Evolutionary conservation across 176 grass and related monocot species (phyloP).

Genomic region (Saccharum officinarum): DNA sequence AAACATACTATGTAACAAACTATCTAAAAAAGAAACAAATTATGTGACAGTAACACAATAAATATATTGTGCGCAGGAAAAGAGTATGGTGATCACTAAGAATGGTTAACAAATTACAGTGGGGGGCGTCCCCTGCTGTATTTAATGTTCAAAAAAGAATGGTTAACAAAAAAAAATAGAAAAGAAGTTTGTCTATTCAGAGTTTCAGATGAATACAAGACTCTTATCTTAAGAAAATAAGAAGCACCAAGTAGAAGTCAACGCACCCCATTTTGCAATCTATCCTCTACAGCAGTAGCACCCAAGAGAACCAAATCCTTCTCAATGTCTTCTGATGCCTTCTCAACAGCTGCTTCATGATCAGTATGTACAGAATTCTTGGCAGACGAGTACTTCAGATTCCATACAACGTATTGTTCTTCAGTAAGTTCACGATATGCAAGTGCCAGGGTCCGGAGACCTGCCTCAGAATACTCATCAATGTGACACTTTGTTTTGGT

Average conservation of each 20-base stretch:
- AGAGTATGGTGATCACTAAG: neutral
- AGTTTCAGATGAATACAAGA: constrained; percentile 27
- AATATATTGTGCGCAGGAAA: neutral
- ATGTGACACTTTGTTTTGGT: constrained; percentile 70
- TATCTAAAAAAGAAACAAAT: neutral
- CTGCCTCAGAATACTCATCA: constrained; percentile 78
- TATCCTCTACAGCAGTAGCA: constrained; percentile 96
- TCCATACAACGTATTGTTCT: constrained; percentile 67
- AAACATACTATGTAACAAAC: neutral
- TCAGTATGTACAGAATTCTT: constrained; percentile 74
- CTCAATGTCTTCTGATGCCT: constrained; percentile 71
- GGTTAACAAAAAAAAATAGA: neutral
- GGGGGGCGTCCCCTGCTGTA: neutral
- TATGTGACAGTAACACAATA: constrained; percentile 9
- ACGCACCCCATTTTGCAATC: constrained; percentile 81
- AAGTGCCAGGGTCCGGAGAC: constrained; percentile 83
- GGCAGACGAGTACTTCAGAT: constrained; percentile 60
- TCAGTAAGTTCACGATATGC: constrained; percentile 79
- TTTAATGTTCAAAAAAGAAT: neutral
- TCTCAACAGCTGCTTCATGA: constrained; percentile 78
- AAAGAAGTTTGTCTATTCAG: constrained; percentile 15
- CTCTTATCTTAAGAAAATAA: neutral
- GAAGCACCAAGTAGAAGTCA: constrained; percentile 11
- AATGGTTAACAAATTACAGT: neutral
- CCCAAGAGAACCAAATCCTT: constrained; percentile 83